Percentiles rank a stretch among this genome's conserved stretches.
These are phyloP conservation scores for Gautieria morchelliformis DNA, from an alignment of 768 basidiomycete genomes.

Conservation along the genomic window DNA sequence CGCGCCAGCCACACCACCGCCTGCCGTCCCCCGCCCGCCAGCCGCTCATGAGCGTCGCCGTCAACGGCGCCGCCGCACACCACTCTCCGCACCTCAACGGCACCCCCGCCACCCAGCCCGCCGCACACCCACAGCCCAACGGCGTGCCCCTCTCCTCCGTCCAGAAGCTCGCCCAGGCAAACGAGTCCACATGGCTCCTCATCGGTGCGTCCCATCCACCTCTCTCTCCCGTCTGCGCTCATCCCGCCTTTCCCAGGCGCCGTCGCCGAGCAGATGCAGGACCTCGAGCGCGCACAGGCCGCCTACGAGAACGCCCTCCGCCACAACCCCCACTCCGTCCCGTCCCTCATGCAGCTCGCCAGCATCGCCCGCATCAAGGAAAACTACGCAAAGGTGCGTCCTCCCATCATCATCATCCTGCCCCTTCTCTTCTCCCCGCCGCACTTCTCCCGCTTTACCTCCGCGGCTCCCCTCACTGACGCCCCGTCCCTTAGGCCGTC, in stretches of 20 bases:
- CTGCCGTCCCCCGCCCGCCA: neutral
- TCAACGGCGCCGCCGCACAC: neutral
- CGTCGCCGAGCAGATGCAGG: constrained; percentile 91
- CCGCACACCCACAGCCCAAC: constrained; percentile 27
- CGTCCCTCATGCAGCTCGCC: constrained; percentile 88
- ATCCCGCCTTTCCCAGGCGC: constrained; percentile 43
- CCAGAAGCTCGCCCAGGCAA: constrained; percentile 73
- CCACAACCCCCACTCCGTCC: constrained; percentile 86
- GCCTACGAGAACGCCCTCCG: constrained; percentile 94
- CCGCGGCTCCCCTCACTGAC: neutral
- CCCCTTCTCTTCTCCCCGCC: neutral
- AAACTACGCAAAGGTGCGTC: constrained; percentile 81
- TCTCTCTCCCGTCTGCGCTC: too few species aligned
- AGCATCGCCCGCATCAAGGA: constrained; percentile 96
- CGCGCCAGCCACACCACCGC: neutral
- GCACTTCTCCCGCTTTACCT: constrained; percentile 1
- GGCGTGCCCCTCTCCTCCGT: constrained; percentile 38
- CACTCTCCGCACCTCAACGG: constrained; percentile 25
- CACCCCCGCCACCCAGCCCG: constrained; percentile 22
- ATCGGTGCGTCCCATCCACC: constrained; percentile 49
- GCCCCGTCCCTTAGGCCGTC: constrained; percentile 47
- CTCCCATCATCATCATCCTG: neutral
- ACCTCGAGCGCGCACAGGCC: constrained; percentile 83
- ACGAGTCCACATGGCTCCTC: constrained; percentile 92
- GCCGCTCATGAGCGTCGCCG: neutral